These are phyloP conservation scores for Periconia digitata DNA, from an alignment of 2,329 filamentous ascomycete genomes.

Conservation along the genomic window DNA sequence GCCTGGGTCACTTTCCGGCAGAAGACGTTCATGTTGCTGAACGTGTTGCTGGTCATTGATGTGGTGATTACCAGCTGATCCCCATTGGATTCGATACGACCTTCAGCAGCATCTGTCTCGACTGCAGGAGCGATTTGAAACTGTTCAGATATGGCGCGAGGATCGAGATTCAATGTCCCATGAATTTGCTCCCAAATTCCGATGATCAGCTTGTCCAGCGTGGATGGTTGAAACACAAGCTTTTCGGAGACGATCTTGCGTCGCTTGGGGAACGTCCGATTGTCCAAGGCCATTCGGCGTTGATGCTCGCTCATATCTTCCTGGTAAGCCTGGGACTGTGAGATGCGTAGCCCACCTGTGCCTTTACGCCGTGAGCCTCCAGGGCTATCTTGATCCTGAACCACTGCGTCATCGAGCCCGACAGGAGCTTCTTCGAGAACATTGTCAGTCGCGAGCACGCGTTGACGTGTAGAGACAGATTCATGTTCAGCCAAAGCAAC, in stretches of 20 bases:
- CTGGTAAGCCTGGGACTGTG: slow-evolving; percentile 25
- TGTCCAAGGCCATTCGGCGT: slow-evolving; percentile 36
- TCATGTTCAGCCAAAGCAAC: neutral
- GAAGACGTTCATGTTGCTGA: slow-evolving; percentile 48
- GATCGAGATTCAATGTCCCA: slow-evolving; percentile 46
- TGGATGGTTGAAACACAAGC: slow-evolving; percentile 50
- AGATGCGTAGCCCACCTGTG: slow-evolving; percentile 29
- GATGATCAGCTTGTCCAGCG: slow-evolving; percentile 51
- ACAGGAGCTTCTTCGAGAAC: slow-evolving; percentile 3
- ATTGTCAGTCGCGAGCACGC: neutral
- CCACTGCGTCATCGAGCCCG: neutral
- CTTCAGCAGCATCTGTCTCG: slow-evolving; percentile 16
- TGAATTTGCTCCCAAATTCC: slow-evolving; percentile 56
- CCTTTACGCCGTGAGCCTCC: slow-evolving; percentile 23
- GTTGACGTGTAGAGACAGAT: neutral
- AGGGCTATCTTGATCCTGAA: neutral
- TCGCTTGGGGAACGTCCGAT: slow-evolving; percentile 34
- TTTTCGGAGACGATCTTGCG: slow-evolving; percentile 38
- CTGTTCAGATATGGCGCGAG: slow-evolving; percentile 38
- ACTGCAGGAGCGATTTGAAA: slow-evolving; percentile 25
- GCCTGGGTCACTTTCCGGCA: slow-evolving; percentile 51
- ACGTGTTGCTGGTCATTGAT: slow-evolving; percentile 19
- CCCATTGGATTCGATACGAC: slow-evolving; percentile 8
- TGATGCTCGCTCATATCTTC: slow-evolving; percentile 36
- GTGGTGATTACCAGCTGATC: slow-evolving; percentile 15